A percentile compares a stretch with the other conserved stretches of the same genome.
Evolutionary conservation across 768 basidiomycete genomes (phyloP).

Genomic region (Tricholoma hemisulphureum): DNA sequence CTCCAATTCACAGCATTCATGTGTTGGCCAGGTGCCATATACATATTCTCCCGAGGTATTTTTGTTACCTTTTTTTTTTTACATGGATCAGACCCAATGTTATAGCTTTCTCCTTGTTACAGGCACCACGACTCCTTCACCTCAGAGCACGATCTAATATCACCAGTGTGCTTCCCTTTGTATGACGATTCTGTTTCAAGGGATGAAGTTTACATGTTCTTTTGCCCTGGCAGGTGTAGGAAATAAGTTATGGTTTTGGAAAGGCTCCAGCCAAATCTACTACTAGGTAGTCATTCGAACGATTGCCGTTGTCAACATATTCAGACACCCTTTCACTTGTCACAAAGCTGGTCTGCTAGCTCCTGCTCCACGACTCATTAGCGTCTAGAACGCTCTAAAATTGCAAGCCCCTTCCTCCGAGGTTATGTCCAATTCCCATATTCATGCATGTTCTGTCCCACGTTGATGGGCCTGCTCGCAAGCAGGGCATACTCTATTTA

Average conservation of each 20-base stretch:
- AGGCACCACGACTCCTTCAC: background rate
- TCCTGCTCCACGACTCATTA: background rate
- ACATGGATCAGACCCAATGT: background rate
- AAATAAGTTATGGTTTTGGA: background rate
- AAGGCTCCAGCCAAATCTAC: background rate
- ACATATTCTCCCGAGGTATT: background rate
- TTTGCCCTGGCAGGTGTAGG: background rate
- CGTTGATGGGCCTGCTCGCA: slow-evolving; percentile 21
- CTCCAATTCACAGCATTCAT: background rate
- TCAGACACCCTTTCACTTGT: background rate
- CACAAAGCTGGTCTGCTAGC: background rate
- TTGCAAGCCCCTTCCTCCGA: background rate
- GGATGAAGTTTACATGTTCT: background rate
- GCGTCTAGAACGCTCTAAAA: background rate
- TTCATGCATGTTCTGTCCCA: slow-evolving; percentile 7
- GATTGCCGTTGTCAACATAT: background rate
- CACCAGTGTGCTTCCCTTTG: background rate
- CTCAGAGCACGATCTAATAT: background rate
- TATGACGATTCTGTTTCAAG: background rate
- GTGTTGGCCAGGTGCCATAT: background rate
- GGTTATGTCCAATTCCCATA: slow-evolving; percentile 1
- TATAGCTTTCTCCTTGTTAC: background rate
- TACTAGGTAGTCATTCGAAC: background rate
- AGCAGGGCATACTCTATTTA: slow-evolving; percentile 27
- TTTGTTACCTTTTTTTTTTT: background rate